Percentiles rank a stretch among this genome's conserved stretches.
Evolutionary conservation across 176 grass and related monocot species (phyloP).

Genomic region (Musa itinerans): DNA sequence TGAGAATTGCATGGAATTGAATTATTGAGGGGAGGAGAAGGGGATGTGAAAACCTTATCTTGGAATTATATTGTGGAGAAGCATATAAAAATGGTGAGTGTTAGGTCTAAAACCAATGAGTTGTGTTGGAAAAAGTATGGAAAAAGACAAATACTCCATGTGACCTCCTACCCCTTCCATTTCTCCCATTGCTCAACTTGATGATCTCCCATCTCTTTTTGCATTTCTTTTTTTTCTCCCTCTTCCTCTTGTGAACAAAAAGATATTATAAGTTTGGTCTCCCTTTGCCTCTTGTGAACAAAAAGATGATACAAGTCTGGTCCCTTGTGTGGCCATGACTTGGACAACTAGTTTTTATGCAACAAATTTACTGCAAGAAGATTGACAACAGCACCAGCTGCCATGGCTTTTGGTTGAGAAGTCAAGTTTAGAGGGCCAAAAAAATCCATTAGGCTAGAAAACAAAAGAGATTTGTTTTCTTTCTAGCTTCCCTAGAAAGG

Average conservation of each 20-base stretch:
- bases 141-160: constrained; percentile 1
- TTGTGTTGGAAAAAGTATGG: background rate
- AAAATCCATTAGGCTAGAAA: background rate
- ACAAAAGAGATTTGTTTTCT: background rate
- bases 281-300: too few species aligned
- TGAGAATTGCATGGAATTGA: too few species aligned
- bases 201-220: background rate
- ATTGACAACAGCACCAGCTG: background rate
- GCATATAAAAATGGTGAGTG: background rate
- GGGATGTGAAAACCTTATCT: background rate
- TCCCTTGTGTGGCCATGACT: background rate
- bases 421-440: background rate
- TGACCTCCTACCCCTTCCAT: background rate
- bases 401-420: background rate
- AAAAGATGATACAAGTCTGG: background rate
- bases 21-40: background rate
- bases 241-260: too few species aligned
- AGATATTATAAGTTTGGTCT: too few species aligned
- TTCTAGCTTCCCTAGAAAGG: background rate
- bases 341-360: background rate
- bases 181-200: background rate
- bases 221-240: background rate
- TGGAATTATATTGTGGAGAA: background rate
- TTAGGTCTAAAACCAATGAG: background rate
- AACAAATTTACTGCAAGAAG: background rate